phyloP scores from a whole-genome alignment of 345 rosid genomes.

The Gossypioides kirkii region DNA sequence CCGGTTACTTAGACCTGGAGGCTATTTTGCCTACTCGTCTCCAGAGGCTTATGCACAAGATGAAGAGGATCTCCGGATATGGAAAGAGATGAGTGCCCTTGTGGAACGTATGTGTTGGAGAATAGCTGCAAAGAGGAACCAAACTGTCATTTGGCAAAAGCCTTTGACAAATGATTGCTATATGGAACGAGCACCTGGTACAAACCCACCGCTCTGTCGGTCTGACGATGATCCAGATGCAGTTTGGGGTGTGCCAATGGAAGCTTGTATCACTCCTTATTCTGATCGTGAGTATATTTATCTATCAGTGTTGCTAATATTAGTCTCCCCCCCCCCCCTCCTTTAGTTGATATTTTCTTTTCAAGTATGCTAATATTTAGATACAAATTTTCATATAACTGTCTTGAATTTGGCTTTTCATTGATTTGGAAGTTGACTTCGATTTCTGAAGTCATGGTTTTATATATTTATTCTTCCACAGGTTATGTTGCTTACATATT shows the following conservation, averaged over 20 bases:
- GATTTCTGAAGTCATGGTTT: too few species aligned
- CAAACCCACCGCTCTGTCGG: constrained; percentile 86
- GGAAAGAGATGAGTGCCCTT: constrained; percentile 93
- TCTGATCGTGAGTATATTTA: constrained; percentile 66
- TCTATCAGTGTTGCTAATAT: not conserved
- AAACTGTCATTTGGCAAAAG: constrained; percentile 95
- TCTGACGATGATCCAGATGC: constrained; percentile 94
- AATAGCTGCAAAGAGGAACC: constrained; percentile 83
- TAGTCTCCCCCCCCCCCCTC: not conserved
- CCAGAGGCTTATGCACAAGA: constrained; percentile 99
- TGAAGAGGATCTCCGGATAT: constrained; percentile 85
- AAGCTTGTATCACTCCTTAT: constrained; percentile 88
- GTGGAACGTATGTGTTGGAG: constrained; percentile 95
- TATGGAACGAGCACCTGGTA: constrained; percentile 65
- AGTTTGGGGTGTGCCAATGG: constrained; percentile 74
- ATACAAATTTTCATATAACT: too few species aligned
- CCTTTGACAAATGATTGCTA: constrained; percentile 91
- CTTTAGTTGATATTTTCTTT: not conserved
- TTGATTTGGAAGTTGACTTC: not conserved
- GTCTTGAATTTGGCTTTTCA: not conserved
- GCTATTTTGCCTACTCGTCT: constrained; percentile 96
- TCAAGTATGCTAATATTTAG: too few species aligned
- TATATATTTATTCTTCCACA: too few species aligned
- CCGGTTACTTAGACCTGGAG: constrained; percentile 93
- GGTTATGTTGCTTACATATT: too few species aligned